A percentile compares a stretch with the other conserved stretches of the same genome.
These are phyloP conservation scores for Gleditsia sinensis DNA, from an alignment of 306 rosid species.

Conservation along the genomic window DNA sequence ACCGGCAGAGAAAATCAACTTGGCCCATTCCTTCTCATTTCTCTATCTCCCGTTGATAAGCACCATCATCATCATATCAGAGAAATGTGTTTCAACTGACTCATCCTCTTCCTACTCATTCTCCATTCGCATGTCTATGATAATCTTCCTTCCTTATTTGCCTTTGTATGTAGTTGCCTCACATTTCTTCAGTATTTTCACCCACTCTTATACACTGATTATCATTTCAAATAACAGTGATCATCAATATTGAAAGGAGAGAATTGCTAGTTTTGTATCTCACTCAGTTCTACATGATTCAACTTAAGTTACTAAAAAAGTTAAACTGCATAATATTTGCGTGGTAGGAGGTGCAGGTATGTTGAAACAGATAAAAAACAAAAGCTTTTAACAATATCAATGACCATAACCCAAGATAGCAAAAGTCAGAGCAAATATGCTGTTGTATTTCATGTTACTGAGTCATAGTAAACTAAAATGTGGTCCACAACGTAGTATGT, in stretches of 20 bases:
- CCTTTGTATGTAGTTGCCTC: constrained; percentile 33
- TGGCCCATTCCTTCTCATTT: constrained; percentile 36
- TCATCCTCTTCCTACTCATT: neutral
- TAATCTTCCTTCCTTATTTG: neutral
- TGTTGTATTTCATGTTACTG: no score
- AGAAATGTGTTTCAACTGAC: neutral
- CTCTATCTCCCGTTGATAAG: constrained; percentile 27
- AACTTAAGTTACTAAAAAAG: no score
- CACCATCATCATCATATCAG: constrained; percentile 40
- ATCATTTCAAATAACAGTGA: neutral
- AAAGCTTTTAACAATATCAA: neutral
- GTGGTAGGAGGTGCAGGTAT: neutral
- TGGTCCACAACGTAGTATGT: no score
- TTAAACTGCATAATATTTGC: neutral
- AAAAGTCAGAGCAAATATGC: no score
- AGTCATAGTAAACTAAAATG: no score
- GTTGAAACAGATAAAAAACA: neutral
- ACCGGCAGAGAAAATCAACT: constrained; percentile 27
- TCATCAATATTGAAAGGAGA: neutral
- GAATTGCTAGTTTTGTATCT: neutral
- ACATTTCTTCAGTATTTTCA: constrained; percentile 40
- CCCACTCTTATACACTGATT: constrained; percentile 39
- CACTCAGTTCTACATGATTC: no score
- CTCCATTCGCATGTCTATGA: neutral
- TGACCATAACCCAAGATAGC: neutral